phyloP scores from a whole-genome alignment of 805 yeast species.

The Wickerhamiella hasegawae region DNA sequence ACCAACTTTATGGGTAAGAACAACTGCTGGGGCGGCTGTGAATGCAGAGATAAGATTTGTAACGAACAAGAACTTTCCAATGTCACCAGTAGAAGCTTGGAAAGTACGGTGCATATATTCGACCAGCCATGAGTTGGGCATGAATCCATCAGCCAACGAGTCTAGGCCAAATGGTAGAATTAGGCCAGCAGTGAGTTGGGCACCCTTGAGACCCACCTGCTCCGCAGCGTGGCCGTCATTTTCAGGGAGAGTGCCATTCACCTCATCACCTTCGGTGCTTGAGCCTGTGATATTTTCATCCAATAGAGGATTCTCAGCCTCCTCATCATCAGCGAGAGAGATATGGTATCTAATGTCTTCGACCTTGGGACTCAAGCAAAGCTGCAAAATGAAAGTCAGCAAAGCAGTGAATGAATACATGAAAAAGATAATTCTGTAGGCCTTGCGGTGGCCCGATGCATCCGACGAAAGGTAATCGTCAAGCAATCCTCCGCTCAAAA shows the following conservation, averaged over 20 bases:
- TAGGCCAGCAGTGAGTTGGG: constrained; percentile 6
- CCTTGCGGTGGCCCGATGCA: constrained; percentile 14
- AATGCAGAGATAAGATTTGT: constrained; percentile 36
- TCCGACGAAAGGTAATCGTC: constrained; percentile 30
- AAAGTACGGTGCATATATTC: constrained; percentile 56
- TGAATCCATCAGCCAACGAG: constrained; percentile 76
- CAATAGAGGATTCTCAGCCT: not conserved
- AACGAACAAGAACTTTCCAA: constrained; percentile 31
- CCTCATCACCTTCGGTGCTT: not conserved
- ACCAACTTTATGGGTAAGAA: constrained; percentile 49
- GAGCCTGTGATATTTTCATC: not conserved
- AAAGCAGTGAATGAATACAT: constrained; percentile 40
- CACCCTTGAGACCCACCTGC: not conserved
- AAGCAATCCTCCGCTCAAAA: constrained; percentile 43
- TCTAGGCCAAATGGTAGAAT: constrained; percentile 50
- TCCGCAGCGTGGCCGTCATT: not conserved
- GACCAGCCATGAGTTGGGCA: constrained; percentile 80
- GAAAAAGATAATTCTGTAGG: constrained; percentile 40
- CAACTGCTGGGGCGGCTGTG: constrained; percentile 43
- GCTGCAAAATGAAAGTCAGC: constrained; percentile 29
- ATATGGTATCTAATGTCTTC: not conserved
- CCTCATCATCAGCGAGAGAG: not conserved
- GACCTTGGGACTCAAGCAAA: constrained; percentile 26
- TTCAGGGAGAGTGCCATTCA: not conserved
- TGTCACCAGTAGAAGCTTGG: constrained; percentile 36